These are phyloP conservation scores for Cicer cuneatum DNA, from an alignment of 306 rosid species.

Conservation along the genomic window DNA sequence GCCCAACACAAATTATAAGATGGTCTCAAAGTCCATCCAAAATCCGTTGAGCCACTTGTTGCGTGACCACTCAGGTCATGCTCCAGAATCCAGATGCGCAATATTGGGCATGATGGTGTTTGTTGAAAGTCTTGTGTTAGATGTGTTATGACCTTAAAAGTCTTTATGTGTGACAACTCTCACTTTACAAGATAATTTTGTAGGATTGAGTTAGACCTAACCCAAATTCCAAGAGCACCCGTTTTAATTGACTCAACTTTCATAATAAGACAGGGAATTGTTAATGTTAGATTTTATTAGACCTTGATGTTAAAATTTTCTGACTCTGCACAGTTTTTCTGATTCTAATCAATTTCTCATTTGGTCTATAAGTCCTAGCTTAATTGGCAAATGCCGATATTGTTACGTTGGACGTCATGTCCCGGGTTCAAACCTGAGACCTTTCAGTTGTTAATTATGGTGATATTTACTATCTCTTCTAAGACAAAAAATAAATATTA, in stretches of 20 bases:
- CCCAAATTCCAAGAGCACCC: neutral
- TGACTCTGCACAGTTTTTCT: constrained; percentile 27
- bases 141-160: neutral
- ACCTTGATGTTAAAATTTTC: constrained; percentile 12
- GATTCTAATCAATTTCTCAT: too few relatives aligned
- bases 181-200: neutral
- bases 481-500: too few relatives aligned
- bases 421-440: too few relatives aligned
- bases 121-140: neutral
- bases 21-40: neutral
- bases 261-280: neutral
- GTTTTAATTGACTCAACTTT: constrained; percentile 14
- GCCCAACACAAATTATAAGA: neutral
- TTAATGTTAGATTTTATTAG: constrained; percentile 15
- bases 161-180: neutral
- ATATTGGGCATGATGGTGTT: neutral
- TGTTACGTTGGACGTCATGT: too few relatives aligned
- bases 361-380: too few relatives aligned
- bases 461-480: too few relatives aligned
- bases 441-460: too few relatives aligned
- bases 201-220: neutral
- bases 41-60: neutral
- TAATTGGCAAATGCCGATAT: too few relatives aligned
- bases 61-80: neutral
- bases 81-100: neutral